Evolutionary conservation across 1,284 basidiomycete genomes (phyloP).

Genomic region (Fomitopsis betulina): DNA sequence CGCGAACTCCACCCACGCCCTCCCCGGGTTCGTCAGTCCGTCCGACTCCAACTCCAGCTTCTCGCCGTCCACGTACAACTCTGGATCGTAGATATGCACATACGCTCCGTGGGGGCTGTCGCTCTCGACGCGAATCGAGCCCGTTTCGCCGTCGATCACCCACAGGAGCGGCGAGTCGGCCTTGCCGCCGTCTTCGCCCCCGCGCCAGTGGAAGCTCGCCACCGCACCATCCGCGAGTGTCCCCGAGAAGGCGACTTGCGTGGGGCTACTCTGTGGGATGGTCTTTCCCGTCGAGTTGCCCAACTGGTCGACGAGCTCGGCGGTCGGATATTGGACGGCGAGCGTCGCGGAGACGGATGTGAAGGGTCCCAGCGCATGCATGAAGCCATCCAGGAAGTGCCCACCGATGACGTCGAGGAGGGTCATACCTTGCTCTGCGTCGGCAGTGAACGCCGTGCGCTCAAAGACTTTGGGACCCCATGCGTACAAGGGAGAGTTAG

Average conservation of each 20-base stretch:
- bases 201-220: slow-evolving; percentile 24
- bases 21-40: slow-evolving; percentile 8
- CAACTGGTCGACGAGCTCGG: slow-evolving; percentile 20
- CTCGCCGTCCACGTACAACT: slow-evolving; percentile 27
- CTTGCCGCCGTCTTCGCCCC: slow-evolving; percentile 13
- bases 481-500: slow-evolving; percentile 11
- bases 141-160: slow-evolving; percentile 35
- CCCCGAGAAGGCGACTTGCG: slow-evolving; percentile 29
- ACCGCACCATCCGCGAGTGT: slow-evolving; percentile 26
- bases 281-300: slow-evolving; percentile 24
- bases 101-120: slow-evolving; percentile 13
- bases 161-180: slow-evolving; percentile 25
- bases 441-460: slow-evolving; percentile 8
- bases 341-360: slow-evolving; percentile 24
- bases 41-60: slow-evolving; percentile 19
- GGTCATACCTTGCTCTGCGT: slow-evolving; percentile 20
- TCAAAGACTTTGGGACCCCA: slow-evolving; percentile 20
- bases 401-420: slow-evolving; percentile 26
- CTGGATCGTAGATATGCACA: slow-evolving; percentile 18
- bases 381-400: slow-evolving; percentile 27
- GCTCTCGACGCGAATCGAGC: slow-evolving; percentile 27
- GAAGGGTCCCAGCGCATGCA: slow-evolving; percentile 28
- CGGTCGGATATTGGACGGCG: slow-evolving; percentile 23
- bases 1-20: slow-evolving; percentile 30
- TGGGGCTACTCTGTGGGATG: slow-evolving; percentile 14